Percentiles rank a stretch among this genome's conserved stretches.
These are phyloP conservation scores for Cercospora zeina DNA, from an alignment of 2,329 filamentous ascomycete species.

Conservation along the genomic window DNA sequence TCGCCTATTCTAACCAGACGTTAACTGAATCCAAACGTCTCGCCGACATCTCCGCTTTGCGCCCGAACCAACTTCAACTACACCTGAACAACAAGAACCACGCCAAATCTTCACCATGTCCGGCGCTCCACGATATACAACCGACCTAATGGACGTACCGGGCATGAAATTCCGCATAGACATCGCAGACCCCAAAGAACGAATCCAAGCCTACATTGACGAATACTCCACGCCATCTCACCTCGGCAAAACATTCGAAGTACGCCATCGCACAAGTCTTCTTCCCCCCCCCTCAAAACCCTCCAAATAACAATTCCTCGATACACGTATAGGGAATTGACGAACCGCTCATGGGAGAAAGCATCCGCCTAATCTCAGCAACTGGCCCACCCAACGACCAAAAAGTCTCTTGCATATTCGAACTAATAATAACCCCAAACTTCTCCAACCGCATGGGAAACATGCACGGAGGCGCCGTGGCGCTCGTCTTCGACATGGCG, in stretches of 20 bases:
- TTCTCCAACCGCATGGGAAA: constrained; percentile 5
- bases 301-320: too few relatives aligned
- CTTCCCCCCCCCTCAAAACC: too few relatives aligned
- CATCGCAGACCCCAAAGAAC: neutral
- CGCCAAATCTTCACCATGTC: neutral
- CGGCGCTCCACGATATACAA: neutral
- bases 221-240: neutral
- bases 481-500: neutral
- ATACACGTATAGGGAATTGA: neutral
- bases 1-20: too few relatives aligned
- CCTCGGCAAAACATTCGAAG: neutral
- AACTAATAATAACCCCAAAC: neutral
- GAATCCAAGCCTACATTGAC: neutral
- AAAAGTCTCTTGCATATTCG: neutral
- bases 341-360: neutral
- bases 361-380: neutral
- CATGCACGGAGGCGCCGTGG: neutral
- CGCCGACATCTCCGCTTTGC: neutral
- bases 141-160: neutral
- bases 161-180: neutral
- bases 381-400: neutral
- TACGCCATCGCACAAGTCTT: too few relatives aligned
- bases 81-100: neutral
- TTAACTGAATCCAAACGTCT: neutral
- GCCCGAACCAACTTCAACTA: neutral